Base-by-base conservation (phyloP, 1,284 basidiomycete species). In the Pholiota adiposa region DNA sequence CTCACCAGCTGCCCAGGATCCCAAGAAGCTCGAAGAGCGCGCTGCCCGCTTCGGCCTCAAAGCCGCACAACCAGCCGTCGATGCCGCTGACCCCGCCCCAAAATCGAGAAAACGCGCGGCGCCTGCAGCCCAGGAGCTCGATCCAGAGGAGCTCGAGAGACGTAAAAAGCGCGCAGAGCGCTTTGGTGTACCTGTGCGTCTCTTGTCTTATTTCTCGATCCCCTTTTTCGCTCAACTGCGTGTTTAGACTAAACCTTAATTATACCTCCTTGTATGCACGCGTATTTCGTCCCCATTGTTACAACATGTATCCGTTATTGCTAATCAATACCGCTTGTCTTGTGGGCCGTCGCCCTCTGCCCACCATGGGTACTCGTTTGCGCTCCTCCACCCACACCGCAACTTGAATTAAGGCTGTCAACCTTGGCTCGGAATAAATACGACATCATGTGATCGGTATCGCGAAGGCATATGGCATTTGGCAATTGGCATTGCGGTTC, bases 111-210 rank as follows among this genome's bases (percentile, higher is more conserved):
- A 87, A 70, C 78, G 83, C 8, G 36, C 72, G 9, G 74, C 77
- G n/a, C 61, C 66, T 1, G 72, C 79, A 8, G 69, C 71, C 0
- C 80, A 80, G 48, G 70, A 73, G 16, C 75, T 82, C 3, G 87
- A 88, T 64, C 64, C 79, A 6, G 88, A 86, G 63, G 87, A 89
- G 67, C 69, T 76, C 48, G 85, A 86, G 64, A 78, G 78, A 46
- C 74, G 86, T 52, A 81, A 73, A 69, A 89, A 86, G 70, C 77
- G 88, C 8, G 85, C 86, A 40, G 86, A 86, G 67, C 78, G 87
- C 19, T 90, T 90, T 70, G 83, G 77, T 25, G 40, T 67, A 33
- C 36, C 64, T 48, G 62, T 65, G 31, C 16, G 36, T 4, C 14
- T 21, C 44, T 44, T 34, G 38, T 50, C 33, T 64, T 64, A 49